Evolutionary conservation across 768 basidiomycete genomes (phyloP), one percentile per base, ranked within the genome.

Genomic region (Lactifluus volemus): DNA sequence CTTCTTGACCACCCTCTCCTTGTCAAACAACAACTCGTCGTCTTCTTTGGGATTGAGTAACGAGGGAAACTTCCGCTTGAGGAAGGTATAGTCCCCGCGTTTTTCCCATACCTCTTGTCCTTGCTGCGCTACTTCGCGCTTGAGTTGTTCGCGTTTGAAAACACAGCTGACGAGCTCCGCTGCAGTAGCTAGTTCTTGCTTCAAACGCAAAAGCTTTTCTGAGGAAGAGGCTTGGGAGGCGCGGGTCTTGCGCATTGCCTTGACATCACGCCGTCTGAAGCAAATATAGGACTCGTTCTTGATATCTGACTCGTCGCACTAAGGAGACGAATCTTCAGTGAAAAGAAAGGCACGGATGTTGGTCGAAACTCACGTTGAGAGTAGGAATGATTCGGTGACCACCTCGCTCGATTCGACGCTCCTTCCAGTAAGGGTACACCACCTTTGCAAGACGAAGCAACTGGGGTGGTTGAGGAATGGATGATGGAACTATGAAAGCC

Each of bases 211-310:
- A 65, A 99, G 82, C 66, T 92, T 91, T 68, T 98, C 96, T 14
- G 93, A 87, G 17, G 86, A 92, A 1, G 89, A 88, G 10, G 85
- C 85, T 69, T 98, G 95, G 1, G 88, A 88, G 14, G 93, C 87
- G 8, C 96, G 85, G 9, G 96, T 98, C 76, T 98, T 98, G 63
- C 97, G 85, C 49, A 92, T 82, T 4, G 91, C 85, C 71, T 98
- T 98, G 73, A 89, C 86, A 71, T 98, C 96, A 57, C 95, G 86
- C 62, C 94, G 82, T 41, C 97, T 84, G 80, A 99, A 99, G 74
- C 97, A 99, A 49, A 98, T 89, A 65, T 98, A 98, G 0, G 96
- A 95, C 68, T 96, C 94, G 58, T 91, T 92, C 66, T 81, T 80
- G 49, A 86, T 86, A 71, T 97, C 93, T 19, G 88, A 81, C 74